These are phyloP conservation scores for Pseudognaphalium luteoalbum DNA, from an alignment of 129 eudicot genomes.

Conservation along the genomic window DNA sequence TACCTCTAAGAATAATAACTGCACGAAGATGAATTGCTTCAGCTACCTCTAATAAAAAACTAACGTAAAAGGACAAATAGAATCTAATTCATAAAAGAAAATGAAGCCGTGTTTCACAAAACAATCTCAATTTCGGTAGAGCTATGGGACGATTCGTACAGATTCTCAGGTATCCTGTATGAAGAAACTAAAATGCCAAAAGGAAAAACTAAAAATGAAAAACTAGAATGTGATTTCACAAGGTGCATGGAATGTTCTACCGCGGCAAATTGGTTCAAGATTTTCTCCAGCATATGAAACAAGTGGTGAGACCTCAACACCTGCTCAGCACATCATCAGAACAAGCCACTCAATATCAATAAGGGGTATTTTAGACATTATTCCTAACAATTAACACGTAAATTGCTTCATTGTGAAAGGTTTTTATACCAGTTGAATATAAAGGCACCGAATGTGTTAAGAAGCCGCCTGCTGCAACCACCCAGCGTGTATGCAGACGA, in stretches of 20 bases:
- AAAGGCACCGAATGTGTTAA: constrained; percentile 96
- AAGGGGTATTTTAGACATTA: background rate
- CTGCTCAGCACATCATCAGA: constrained; percentile 31
- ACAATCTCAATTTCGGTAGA: constrained; percentile 29
- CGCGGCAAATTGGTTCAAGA: constrained; percentile 96
- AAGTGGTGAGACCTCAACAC: constrained; percentile 96
- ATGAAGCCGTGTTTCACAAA: constrained; percentile 34
- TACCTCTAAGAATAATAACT: too few species aligned
- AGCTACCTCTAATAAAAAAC: background rate
- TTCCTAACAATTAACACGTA: background rate
- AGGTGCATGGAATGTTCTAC: constrained; percentile 97
- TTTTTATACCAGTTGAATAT: constrained; percentile 74
- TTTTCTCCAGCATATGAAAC: constrained; percentile 94
- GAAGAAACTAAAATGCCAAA: constrained; percentile 23
- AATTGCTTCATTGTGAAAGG: constrained; percentile 7
- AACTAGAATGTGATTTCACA: constrained; percentile 86
- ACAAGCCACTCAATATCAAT: background rate
- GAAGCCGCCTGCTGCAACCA: constrained; percentile 98
- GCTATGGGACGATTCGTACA: constrained; percentile 23
- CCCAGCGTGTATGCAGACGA: constrained; percentile 98
- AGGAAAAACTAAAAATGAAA: background rate
- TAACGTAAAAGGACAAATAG: background rate
- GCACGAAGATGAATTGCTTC: too few species aligned
- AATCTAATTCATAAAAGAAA: constrained; percentile 22
- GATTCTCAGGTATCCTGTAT: constrained; percentile 34